Conservation (phyloP, 305 asterid species). For the Plantago coronopus region DNA sequence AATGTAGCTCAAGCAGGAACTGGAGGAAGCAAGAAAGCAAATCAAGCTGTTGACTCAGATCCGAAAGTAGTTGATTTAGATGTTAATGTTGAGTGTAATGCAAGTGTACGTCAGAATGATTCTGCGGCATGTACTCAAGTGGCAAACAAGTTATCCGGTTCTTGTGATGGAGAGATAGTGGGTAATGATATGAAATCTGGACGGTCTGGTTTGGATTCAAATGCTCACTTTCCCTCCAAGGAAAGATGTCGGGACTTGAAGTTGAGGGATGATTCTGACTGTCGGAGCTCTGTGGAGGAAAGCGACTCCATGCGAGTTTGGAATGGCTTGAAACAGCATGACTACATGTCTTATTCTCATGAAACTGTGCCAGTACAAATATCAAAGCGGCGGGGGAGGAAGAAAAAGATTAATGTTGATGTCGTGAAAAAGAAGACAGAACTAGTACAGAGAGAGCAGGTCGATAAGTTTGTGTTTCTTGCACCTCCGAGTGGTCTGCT, state of each 20-base stretch:
- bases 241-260: conserved; percentile 31
- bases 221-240: conserved; percentile 33
- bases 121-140: conserved; percentile 28
- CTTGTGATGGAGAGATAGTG: conserved; percentile 28
- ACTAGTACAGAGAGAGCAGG: conserved; percentile 78
- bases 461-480: conserved; percentile 70
- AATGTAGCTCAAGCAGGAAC: conserved; percentile 43
- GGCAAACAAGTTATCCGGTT: conserved; percentile 20
- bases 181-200: conserved; percentile 21
- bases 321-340: conserved; percentile 81
- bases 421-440: conserved; percentile 34
- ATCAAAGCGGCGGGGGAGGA: conserved; percentile 28
- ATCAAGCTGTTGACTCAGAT: conserved; percentile 20
- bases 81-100: conserved; percentile 29
- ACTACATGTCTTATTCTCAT: conserved; percentile 48
- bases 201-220: conserved; percentile 32
- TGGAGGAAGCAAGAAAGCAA: conserved; percentile 23
- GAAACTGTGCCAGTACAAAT: conserved; percentile 27
- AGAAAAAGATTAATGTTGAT: neutral
- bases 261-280: conserved; percentile 53
- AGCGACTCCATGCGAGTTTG: conserved; percentile 65
- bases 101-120: conserved; percentile 24
- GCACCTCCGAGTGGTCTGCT: conserved; percentile 97
- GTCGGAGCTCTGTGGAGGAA: conserved; percentile 55
- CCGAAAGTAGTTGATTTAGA: conserved; percentile 50